Conservation (phyloP, 163 green algal species). For the Scenedesmus sp. region DNA sequence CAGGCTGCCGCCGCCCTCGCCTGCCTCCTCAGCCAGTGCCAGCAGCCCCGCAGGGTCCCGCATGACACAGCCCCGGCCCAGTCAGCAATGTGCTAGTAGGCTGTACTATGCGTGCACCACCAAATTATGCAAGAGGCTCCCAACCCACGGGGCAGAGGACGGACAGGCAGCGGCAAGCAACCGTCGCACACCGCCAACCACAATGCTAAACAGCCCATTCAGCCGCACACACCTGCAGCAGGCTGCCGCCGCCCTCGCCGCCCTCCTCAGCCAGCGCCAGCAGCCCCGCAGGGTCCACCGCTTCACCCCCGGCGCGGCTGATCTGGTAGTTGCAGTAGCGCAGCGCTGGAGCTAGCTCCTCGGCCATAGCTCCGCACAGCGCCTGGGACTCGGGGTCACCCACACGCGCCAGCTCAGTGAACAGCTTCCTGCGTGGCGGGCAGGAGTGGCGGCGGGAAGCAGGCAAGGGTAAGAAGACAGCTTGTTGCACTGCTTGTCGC, state of each 20-base stretch:
- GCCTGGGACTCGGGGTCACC: constrained; percentile 75
- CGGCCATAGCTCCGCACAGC: constrained; percentile 66
- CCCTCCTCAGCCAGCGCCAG: constrained; percentile 38
- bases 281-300: constrained; percentile 55
- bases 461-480: background rate
- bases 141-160: too few species aligned
- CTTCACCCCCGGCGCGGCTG: constrained; percentile 55
- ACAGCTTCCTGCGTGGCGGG: constrained; percentile 65
- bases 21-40: constrained; percentile 24
- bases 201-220: too few species aligned
- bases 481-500: background rate
- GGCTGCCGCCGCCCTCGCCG: constrained; percentile 37
- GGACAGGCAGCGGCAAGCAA: too few species aligned
- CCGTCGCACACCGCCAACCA: too few species aligned
- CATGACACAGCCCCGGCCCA: too few species aligned
- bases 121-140: too few species aligned
- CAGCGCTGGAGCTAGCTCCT: constrained; percentile 81
- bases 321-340: constrained; percentile 87
- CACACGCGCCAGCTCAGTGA: constrained; percentile 78
- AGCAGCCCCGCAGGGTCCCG: constrained; percentile 50
- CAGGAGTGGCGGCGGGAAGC: background rate
- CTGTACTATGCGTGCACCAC: too few species aligned
- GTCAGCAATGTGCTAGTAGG: too few species aligned
- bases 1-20: constrained; percentile 39
- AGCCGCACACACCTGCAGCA: constrained; percentile 20